Base-by-base conservation (phyloP, 169 alveolate species). In the Pseudocohnilembus persalinus region DNA sequence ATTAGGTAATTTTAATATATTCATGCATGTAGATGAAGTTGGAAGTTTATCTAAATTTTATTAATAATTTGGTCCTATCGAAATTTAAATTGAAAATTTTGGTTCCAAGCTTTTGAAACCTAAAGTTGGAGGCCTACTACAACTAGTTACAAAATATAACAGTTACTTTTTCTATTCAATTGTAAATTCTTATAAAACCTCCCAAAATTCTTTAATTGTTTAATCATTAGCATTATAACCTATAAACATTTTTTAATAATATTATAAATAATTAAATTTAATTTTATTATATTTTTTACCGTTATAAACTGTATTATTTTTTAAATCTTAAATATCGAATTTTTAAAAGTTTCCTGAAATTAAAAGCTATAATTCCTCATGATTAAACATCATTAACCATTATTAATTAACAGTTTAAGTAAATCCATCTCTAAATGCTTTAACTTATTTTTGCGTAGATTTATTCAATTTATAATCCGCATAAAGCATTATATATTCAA, bases 11-110 rank as follows among this genome's bases (percentile, higher is more conserved):
- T 97, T 97, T 74, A 99, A 92, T 81, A 98, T 94, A 90, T 99
- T 99, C 80, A 97, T 97, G 84, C 99, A 99, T 74, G 99, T 99
- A 63, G 99, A 95, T 0, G 98, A 97, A 72, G 99, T 97, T 20
- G 99, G 99, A 64, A 99, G 89, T 63, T 99, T 94, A 72, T 90
- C 89, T 29, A 80, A 80, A 73, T 91, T 15, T 84, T 79, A 35
- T 11, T 26, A 76, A 81, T 81, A 30, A 31, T 68, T 16, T 74
- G 85, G 73, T 72, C 96, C 98, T 27, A 95, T 92, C 25, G 96
- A 98, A 25, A 97, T 89, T 72, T 95, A 97, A 28, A 98, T 97
- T 64, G 99, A 95, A 92, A 98, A 98, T 30, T 96, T 92, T 0
- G 99, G 99, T 76, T 97, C 90, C 28, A 98, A 90, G 79, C 94